Evolutionary conservation across 2,329 filamentous ascomycete species (phyloP).

Genomic region (Celoporthe dispersa): DNA sequence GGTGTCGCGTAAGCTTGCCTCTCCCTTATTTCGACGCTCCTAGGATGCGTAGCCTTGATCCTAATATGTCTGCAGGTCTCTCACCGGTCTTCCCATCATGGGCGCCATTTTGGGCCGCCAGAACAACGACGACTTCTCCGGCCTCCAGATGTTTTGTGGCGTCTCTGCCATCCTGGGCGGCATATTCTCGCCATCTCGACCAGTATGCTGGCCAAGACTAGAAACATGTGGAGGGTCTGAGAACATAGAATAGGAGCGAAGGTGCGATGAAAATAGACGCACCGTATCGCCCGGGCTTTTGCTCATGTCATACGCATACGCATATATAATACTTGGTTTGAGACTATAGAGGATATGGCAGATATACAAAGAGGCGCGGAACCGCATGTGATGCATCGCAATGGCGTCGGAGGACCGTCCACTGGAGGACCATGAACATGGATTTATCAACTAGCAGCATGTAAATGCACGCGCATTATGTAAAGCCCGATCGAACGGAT

Average conservation of each 20-base stretch:
- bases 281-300: neutral
- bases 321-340: neutral
- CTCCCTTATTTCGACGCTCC: neutral
- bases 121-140: conserved; percentile 32
- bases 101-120: conserved; percentile 35
- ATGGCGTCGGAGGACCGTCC: neutral
- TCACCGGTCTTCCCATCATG: conserved; percentile 38
- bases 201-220: conserved; percentile 4
- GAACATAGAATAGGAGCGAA: neutral
- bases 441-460: neutral
- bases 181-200: conserved; percentile 1
- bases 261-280: neutral
- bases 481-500: neutral
- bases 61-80: conserved; percentile 20
- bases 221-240: conserved; percentile 16
- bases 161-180: conserved; percentile 9
- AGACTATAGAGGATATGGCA: neutral
- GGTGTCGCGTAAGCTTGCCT: conserved; percentile 17
- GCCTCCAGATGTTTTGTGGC: conserved; percentile 36
- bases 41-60: conserved; percentile 11
- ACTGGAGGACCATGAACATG: neutral
- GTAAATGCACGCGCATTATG: neutral
- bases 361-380: neutral
- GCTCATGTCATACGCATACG: neutral
- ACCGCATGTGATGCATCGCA: neutral